A percentile compares a stretch with the other conserved stretches of the same genome.
phyloP scores from a whole-genome alignment of 139 green algal genomes.

The Deuterostichococcus epilithicus region DNA sequence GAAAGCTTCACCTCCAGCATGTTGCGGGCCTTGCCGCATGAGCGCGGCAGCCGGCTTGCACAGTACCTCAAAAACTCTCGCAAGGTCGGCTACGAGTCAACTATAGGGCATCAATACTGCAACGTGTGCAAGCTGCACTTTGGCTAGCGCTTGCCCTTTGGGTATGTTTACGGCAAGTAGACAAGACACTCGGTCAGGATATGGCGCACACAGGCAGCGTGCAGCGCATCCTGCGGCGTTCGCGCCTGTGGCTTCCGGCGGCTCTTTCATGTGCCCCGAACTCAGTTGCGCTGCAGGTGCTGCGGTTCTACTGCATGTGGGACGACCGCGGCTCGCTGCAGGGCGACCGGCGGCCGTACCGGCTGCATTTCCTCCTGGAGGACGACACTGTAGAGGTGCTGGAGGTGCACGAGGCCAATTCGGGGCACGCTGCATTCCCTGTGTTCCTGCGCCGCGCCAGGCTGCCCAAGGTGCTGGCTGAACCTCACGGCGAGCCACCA shows the following conservation, averaged over 20 bases:
- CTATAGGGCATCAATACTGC: no score
- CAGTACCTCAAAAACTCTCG: conserved; percentile 21
- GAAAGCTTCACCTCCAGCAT: no score
- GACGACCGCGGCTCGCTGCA: conserved; percentile 75
- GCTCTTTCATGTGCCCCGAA: neutral
- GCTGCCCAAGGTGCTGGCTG: conserved; percentile 76
- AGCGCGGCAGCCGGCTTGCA: no score
- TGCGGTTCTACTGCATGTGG: conserved; percentile 87
- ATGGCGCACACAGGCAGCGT: no score
- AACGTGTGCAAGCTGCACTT: no score
- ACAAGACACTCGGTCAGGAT: no score
- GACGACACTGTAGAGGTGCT: conserved; percentile 91
- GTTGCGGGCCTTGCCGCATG: no score
- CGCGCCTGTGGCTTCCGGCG: neutral
- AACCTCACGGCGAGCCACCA: no score
- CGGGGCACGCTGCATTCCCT: conserved; percentile 76
- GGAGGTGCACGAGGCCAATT: conserved; percentile 78
- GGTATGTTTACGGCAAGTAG: no score
- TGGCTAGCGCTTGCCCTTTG: no score
- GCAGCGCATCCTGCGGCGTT: conserved; percentile 13
- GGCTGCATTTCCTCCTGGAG: conserved; percentile 90
- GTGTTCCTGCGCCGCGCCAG: conserved; percentile 74
- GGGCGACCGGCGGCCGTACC: conserved; percentile 78
- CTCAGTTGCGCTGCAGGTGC: conserved; percentile 54
- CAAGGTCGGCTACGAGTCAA: neutral